Percentiles rank a stretch among this genome's conserved stretches.
phyloP scores from a whole-genome alignment of 805 yeast genomes.

The Sugiyamaella smithiae region DNA sequence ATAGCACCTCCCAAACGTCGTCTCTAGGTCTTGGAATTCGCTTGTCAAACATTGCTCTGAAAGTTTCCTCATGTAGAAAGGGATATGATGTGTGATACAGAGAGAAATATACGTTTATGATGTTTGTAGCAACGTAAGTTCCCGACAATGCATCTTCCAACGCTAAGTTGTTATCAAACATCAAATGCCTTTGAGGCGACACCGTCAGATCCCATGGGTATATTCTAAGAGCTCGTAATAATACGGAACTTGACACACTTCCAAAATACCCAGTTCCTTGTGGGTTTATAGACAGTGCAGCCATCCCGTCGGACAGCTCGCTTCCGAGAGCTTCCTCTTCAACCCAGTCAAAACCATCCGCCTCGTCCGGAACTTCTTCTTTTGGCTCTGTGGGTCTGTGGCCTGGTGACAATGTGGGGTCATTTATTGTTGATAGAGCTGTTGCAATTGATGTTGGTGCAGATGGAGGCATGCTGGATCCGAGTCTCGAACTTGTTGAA shows the following conservation, averaged over 20 bases:
- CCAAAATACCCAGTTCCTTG: constrained; percentile 65
- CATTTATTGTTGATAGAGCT: not conserved
- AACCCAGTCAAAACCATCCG: constrained; percentile 59
- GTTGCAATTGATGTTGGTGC: not conserved
- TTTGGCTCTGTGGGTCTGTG: constrained; percentile 30
- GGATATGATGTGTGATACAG: constrained; percentile 64
- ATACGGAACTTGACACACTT: constrained; percentile 56
- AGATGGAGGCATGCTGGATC: not conserved
- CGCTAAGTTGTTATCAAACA: not conserved
- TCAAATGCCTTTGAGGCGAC: constrained; percentile 8
- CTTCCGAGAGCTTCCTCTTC: constrained; percentile 43
- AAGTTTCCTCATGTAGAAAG: constrained; percentile 53
- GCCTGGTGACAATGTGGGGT: constrained; percentile 10
- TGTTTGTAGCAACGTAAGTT: constrained; percentile 31
- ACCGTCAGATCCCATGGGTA: constrained; percentile 29
- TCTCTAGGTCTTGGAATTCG: constrained; percentile 42
- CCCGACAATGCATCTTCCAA: constrained; percentile 8
- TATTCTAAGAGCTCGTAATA: constrained; percentile 47
- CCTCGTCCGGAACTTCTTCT: constrained; percentile 43
- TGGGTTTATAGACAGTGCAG: constrained; percentile 50
- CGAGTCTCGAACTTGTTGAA: not conserved
- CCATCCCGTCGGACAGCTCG: constrained; percentile 57
- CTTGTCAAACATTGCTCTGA: constrained; percentile 46
- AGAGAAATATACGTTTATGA: constrained; percentile 51
- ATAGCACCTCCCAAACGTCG: constrained; percentile 51